Evolutionary conservation across 257 asterid genomes (phyloP).

Genomic region (Rauvolfia tetraphylla): DNA sequence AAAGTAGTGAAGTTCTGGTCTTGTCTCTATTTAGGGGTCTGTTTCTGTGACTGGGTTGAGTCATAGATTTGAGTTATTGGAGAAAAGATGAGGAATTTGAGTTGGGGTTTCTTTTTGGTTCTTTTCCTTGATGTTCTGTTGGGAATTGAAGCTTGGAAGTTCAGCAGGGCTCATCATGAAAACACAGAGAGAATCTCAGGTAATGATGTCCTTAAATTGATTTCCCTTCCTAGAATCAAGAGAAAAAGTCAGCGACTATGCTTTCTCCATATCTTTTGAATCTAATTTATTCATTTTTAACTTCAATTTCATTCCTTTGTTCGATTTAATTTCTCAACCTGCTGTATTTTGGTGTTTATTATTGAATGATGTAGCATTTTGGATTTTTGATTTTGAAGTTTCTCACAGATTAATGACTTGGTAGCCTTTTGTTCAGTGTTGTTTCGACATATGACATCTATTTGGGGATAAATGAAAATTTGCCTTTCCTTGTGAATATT

Average conservation of each 20-base stretch:
- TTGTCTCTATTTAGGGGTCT: conserved; percentile 10
- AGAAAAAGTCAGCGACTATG: not conserved
- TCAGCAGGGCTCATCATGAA: conserved; percentile 32
- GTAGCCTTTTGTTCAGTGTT: not conserved
- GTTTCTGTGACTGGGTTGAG: conserved; percentile 1
- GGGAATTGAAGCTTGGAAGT: conserved; percentile 34
- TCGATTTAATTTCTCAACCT: not conserved
- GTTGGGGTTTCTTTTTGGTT: conserved; percentile 19
- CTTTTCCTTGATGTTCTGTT: conserved; percentile 19
- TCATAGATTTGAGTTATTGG: conserved; percentile 17
- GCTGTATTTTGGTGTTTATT: not conserved
- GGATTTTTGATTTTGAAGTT: not conserved
- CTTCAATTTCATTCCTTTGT: not conserved
- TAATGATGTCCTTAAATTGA: conserved; percentile 4
- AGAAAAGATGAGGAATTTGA: conserved; percentile 24
- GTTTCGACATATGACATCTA: not conserved
- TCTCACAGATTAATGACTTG: not conserved
- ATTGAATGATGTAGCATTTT: not conserved
- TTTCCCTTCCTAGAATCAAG: not conserved
- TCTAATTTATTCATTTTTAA: not conserved
- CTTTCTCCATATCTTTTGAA: not conserved
- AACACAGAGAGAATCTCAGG: conserved; percentile 47
- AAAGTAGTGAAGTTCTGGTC: conserved; percentile 13
- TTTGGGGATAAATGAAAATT: not conserved
- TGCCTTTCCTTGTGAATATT: not conserved